A percentile compares a stretch with the other conserved stretches of the same genome.
These are phyloP conservation scores for Tulasnella sp. DNA, from an alignment of 768 basidiomycete genomes.

Conservation along the genomic window DNA sequence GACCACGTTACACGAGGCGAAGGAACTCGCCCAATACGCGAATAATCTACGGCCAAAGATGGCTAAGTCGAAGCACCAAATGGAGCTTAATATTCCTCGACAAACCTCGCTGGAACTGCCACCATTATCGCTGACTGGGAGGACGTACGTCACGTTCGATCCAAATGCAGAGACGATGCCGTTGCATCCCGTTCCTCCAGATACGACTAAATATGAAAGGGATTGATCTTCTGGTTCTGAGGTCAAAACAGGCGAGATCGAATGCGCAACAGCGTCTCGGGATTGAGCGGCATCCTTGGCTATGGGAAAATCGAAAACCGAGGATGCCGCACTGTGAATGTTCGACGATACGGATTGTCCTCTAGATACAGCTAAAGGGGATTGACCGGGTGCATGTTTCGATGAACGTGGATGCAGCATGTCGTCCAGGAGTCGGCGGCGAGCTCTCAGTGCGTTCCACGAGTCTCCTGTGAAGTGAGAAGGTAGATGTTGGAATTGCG, in stretches of 20 bases:
- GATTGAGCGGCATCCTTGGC: background rate
- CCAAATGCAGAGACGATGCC: slow-evolving; percentile 85
- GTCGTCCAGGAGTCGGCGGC: slow-evolving; percentile 19
- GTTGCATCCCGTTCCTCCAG: slow-evolving; percentile 95
- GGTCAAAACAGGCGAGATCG: background rate
- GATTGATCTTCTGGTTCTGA: background rate
- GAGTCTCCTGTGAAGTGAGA: slow-evolving; percentile 1
- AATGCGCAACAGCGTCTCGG: background rate
- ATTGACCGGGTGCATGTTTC: slow-evolving; percentile 10
- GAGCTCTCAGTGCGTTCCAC: slow-evolving; percentile 2
- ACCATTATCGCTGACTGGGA: slow-evolving; percentile 95
- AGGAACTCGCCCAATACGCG: slow-evolving; percentile 62
- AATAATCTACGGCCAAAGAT: slow-evolving; percentile 56
- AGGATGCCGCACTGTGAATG: slow-evolving; percentile 34
- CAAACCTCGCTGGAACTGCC: slow-evolving; percentile 81
- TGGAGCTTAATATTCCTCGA: slow-evolving; percentile 6
- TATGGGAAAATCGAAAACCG: slow-evolving; percentile 35
- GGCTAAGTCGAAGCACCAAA: slow-evolving; percentile 18
- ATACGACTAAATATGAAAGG: slow-evolving; percentile 61
- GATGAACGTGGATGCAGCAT: slow-evolving; percentile 23
- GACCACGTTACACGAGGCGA: slow-evolving; percentile 24
- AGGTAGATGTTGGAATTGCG: slow-evolving; percentile 21
- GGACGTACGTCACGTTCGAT: slow-evolving; percentile 70
- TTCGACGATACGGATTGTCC: background rate
- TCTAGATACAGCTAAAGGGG: background rate